Percentiles rank a stretch among this genome's conserved stretches.
Evolutionary conservation across 768 basidiomycete genomes (phyloP).

Genomic region (Crepidotus variabilis): DNA sequence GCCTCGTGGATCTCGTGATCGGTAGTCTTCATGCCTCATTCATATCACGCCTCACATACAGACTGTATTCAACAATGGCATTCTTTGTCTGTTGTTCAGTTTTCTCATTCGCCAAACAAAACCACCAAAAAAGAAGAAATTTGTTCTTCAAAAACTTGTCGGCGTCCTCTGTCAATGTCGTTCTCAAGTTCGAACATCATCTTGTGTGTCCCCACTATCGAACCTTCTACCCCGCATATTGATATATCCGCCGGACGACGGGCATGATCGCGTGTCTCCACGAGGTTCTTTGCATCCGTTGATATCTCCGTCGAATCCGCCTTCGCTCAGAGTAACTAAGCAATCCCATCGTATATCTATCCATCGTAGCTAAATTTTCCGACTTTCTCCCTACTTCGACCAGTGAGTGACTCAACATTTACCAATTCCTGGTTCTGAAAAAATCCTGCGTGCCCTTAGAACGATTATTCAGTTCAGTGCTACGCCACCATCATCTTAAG

Average conservation of each 20-base stretch:
- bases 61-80: background rate
- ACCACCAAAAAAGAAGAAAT: background rate
- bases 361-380: background rate
- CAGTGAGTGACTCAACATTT: background rate
- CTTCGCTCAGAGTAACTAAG: background rate
- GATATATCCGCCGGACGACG: background rate
- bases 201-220: background rate
- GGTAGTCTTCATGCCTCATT: background rate
- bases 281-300: background rate
- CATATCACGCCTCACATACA: background rate
- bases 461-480: no score
- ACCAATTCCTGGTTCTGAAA: no score
- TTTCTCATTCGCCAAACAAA: no score
- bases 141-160: background rate
- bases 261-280: background rate
- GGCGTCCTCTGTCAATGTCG: background rate
- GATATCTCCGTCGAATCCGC: background rate
- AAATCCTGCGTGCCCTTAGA: no score
- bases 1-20: constrained; percentile 4
- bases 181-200: background rate
- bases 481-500: no score
- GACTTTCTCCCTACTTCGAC: background rate
- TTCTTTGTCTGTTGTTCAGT: no score
- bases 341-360: background rate
- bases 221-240: background rate